Conservation (phyloP, 306 rosid species). For the Purshia tridentata region DNA sequence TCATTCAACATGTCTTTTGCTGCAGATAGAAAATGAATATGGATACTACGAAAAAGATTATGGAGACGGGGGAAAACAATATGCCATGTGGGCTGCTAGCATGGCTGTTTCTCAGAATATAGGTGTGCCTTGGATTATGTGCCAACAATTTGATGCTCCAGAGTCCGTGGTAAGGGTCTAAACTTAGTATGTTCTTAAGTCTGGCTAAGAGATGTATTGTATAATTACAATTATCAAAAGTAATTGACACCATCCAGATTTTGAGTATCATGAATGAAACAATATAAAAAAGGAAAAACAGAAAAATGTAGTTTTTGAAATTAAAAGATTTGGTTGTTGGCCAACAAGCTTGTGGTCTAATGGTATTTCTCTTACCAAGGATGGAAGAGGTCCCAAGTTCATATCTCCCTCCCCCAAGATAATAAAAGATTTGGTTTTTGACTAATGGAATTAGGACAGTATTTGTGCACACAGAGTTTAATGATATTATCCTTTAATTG, state of each 20-base stretch:
- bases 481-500: not conserved
- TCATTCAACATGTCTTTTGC: slow-evolving; percentile 8
- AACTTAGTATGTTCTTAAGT: not conserved
- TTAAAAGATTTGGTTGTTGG: not conserved
- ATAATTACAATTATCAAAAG: not conserved
- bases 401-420: too few species aligned
- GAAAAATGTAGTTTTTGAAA: not conserved
- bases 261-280: not conserved
- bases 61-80: slow-evolving; percentile 79
- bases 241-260: slow-evolving; percentile 16
- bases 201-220: slow-evolving; percentile 7
- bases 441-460: not conserved
- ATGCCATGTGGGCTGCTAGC: slow-evolving; percentile 89
- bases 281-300: not conserved
- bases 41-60: slow-evolving; percentile 71
- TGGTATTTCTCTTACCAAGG: too few species aligned
- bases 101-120: slow-evolving; percentile 88
- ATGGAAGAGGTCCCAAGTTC: too few species aligned
- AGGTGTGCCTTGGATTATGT: slow-evolving; percentile 97
- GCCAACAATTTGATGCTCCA: slow-evolving; percentile 97
- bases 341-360: too few species aligned
- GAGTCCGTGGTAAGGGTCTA: slow-evolving; percentile 69
- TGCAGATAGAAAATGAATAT: slow-evolving; percentile 92
- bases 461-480: not conserved
- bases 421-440: not conserved